These are phyloP conservation scores for Prunus persica DNA, from an alignment of 306 rosid species.

Conservation along the genomic window Prunus_persica_NCBIv2 NC_034009.1:35894501-35895000, in stretches of 20 bases:
- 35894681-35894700: neutral
- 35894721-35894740: conserved; percentile 11
- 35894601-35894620: neutral
- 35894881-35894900: conserved; percentile 54
- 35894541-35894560: neutral
- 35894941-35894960: neutral
- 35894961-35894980: neutral
- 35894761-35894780: neutral
- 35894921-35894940: neutral
- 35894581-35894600: neutral
- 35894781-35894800: neutral
- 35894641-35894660: neutral
- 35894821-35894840: neutral
- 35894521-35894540: neutral
- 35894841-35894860: conserved; percentile 7
- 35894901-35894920: neutral
- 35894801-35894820: neutral
- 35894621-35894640: neutral
- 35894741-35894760: neutral
- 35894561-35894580: neutral
- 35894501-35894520: neutral
- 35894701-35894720: neutral
- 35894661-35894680: neutral
- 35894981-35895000: neutral
- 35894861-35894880: conserved; percentile 67